Percentiles rank a stretch among this genome's conserved stretches.
These are phyloP conservation scores for Pichia sp. DNA, from an alignment of 1,139 yeast species.

Conservation along the genomic window DNA sequence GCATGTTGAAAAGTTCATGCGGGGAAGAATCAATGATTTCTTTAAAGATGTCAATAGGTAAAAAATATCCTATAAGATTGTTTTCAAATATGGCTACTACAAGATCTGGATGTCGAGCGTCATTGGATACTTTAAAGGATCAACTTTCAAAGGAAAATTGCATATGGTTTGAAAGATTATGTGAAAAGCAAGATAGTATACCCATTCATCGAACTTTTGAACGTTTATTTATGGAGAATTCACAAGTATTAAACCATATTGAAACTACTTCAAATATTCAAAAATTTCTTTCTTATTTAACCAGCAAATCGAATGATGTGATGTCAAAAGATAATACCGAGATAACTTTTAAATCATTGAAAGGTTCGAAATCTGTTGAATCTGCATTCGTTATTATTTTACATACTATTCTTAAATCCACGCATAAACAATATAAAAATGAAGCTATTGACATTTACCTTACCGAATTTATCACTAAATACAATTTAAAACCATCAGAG, in stretches of 20 bases:
- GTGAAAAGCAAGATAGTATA: constrained; percentile 8
- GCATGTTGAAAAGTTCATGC: no score
- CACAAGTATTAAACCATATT: background rate
- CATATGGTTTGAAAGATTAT: constrained; percentile 9
- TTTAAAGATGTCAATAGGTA: no score
- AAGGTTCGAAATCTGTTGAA: constrained; percentile 19
- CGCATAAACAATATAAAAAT: constrained; percentile 37
- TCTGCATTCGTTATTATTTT: constrained; percentile 22
- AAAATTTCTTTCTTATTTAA: constrained; percentile 11
- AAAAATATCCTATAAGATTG: no score
- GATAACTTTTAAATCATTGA: background rate
- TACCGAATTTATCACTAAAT: background rate
- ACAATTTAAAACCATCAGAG: constrained; percentile 9
- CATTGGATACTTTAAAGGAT: background rate
- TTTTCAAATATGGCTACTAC: no score
- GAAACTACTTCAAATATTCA: constrained; percentile 13
- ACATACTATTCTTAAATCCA: constrained; percentile 52
- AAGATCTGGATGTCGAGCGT: no score
- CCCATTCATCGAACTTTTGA: constrained; percentile 8
- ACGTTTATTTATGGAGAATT: background rate
- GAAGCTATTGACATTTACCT: constrained; percentile 17
- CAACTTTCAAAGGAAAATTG: background rate
- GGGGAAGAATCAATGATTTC: no score
- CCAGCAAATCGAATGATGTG: background rate
- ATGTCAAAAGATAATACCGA: background rate